Conservation (phyloP, 352 stramenopile genomes). For the Globisporangium recalcitrans region DNA sequence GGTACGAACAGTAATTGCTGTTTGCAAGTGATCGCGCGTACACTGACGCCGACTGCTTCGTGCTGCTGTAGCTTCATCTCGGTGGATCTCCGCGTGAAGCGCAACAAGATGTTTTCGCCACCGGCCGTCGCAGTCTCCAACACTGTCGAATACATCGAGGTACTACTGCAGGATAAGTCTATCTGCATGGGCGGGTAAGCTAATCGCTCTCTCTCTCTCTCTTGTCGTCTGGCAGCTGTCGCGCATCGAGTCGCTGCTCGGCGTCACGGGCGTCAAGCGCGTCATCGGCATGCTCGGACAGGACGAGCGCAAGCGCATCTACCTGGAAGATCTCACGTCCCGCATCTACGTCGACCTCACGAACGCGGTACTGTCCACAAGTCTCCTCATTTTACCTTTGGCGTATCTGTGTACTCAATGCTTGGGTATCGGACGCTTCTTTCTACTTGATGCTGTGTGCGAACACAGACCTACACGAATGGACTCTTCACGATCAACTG, state of each 20-base stretch:
- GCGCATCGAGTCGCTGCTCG: conserved; percentile 83
- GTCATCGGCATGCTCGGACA: conserved; percentile 85
- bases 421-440: neutral
- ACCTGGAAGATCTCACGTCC: conserved; percentile 78
- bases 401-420: neutral
- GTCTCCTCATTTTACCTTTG: neutral
- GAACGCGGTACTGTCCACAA: conserved; percentile 33
- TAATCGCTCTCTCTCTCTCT: neutral
- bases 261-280: conserved; percentile 63
- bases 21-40: neutral
- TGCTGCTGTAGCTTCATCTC: conserved; percentile 38
- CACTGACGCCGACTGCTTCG: neutral
- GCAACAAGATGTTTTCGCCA: conserved; percentile 78
- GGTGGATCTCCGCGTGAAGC: conserved; percentile 69
- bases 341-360: conserved; percentile 74
- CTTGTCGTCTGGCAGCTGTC: conserved; percentile 40
- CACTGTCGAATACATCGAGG: conserved; percentile 67
- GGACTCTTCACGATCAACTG: conserved; percentile 91
- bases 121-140: conserved; percentile 51
- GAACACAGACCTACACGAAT: conserved; percentile 61
- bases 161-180: conserved; percentile 9
- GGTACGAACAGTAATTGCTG: no score
- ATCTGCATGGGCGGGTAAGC: neutral
- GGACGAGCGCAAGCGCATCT: conserved; percentile 74
- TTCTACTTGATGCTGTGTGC: neutral